Evolutionary conservation across 176 grass and related monocot species (phyloP), one percentile per base, ranked within the genome.

Genomic region (Thalia dealbata): DNA sequence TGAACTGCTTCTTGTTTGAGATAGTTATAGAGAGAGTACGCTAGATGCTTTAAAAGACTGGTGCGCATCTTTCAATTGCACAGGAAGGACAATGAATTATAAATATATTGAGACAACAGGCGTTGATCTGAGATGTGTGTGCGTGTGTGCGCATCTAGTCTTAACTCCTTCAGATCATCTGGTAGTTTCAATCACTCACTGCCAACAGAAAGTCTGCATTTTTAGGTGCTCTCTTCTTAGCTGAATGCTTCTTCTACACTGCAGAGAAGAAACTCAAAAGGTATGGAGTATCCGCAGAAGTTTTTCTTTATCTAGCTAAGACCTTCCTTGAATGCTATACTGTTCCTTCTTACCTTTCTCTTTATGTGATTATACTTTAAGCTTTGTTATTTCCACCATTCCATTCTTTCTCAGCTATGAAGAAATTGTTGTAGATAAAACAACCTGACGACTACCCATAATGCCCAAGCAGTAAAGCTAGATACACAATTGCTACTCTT

Each of bases 161-260:
- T 68, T 68, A 10, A 72, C 14, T 54, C 10, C 45, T 32, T 54
- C 50, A 72, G 70, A 72, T 72, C 70, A 72, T 72, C 70, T 72
- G 70, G 45, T 48, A 72, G 70, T 52, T 72, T 72, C 70, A 72
- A 72, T 54, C 70, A 27, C 27, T 72, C 67, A 70, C 16, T 65
- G 23, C 27, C 6, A 26, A 72, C 27, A 46, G 52, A 15, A 72
- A 54, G 3, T 10, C 66, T 23, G 66, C 54, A 18, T 58, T 35
- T 32, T 18, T 32, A 10, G 3, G 14, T 28, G 67, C 32, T 19
- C 18, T 45, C 10, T n/a, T 6, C 13, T n/a, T 22, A 3, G 16
- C 16, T 12, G 42, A 44, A 44, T 12, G 41, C 38, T 48, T 26
- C 24, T 0, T 4, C 8, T 61, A 10, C 59, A 9, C 7, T 50